phyloP scores from a whole-genome alignment of 805 yeast species.

The Lachancea sp. region DNA sequence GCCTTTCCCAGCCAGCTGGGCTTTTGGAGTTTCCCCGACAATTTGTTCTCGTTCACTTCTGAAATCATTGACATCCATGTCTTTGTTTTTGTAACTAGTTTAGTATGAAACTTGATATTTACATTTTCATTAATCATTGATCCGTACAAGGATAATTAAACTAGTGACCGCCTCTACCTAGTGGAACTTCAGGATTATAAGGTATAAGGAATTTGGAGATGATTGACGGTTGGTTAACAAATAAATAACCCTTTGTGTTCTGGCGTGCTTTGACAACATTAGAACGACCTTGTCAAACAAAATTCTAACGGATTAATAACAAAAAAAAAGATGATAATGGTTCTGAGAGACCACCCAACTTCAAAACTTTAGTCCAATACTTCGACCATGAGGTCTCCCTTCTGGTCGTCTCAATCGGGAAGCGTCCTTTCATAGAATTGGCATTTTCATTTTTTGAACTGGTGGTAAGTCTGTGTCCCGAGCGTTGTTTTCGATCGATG shows the following conservation, averaged over 20 bases:
- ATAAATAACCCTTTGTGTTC: not conserved
- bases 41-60: slow-evolving; percentile 6
- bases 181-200: too few species aligned
- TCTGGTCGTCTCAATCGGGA: not conserved
- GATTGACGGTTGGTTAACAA: not conserved
- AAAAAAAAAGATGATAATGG: not conserved
- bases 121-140: not conserved
- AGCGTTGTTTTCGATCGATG: not conserved
- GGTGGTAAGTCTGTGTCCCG: slow-evolving; percentile 7
- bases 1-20: not conserved
- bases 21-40: slow-evolving; percentile 5
- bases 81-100: slow-evolving; percentile 2
- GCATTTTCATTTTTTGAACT: slow-evolving; percentile 5
- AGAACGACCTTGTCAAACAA: not conserved
- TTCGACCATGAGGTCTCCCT: not conserved
- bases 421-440: not conserved
- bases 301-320: not conserved
- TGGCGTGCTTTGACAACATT: too few species aligned
- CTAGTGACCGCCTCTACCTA: not conserved
- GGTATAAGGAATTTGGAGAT: too few species aligned
- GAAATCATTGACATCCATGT: slow-evolving; percentile 7
- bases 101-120: not conserved
- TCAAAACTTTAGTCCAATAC: not conserved
- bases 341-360: not conserved
- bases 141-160: not conserved